phyloP scores from a whole-genome alignment of 1,284 basidiomycete species.

The Trichosporon coremiiforme region DNA sequence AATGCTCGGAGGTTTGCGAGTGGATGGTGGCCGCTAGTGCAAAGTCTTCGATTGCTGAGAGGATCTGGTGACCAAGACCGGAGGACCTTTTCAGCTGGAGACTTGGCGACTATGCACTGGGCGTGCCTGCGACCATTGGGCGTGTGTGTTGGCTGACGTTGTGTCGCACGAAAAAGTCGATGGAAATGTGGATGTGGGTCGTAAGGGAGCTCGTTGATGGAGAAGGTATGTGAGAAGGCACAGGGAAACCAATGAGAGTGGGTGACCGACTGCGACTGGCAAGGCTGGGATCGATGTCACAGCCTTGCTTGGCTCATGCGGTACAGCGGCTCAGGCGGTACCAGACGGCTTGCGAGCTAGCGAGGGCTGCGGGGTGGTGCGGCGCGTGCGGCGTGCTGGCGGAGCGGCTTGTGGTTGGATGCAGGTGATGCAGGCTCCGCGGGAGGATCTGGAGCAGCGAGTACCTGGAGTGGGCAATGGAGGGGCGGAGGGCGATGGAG shows the following conservation, averaged over 20 bases:
- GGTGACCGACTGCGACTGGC: background rate
- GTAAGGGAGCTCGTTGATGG: slow-evolving; percentile 1
- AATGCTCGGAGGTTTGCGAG: background rate
- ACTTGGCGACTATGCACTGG: slow-evolving; percentile 1
- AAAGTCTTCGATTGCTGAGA: background rate
- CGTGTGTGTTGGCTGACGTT: background rate
- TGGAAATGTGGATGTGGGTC: slow-evolving; percentile 7
- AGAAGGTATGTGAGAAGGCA: slow-evolving; percentile 19
- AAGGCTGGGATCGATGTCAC: slow-evolving; percentile 17
- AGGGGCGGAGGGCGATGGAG: slow-evolving; percentile 1
- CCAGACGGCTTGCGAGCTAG: background rate
- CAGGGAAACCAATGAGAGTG: slow-evolving; percentile 3
- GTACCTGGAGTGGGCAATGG: slow-evolving; percentile 14
- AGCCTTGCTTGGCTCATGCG: background rate
- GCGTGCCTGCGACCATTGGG: slow-evolving; percentile 7
- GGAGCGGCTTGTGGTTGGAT: slow-evolving; percentile 10
- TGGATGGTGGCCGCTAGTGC: slow-evolving; percentile 1
- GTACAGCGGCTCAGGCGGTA: background rate
- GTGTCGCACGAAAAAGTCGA: background rate
- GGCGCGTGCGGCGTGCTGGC: slow-evolving; percentile 12
- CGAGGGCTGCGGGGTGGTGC: background rate
- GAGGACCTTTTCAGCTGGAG: background rate
- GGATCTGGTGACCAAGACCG: background rate
- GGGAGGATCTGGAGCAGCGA: slow-evolving; percentile 1
- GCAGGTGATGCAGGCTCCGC: background rate